Conservation (phyloP, 164 flowering plant species). For the Kingdonia uniflora region DNA sequence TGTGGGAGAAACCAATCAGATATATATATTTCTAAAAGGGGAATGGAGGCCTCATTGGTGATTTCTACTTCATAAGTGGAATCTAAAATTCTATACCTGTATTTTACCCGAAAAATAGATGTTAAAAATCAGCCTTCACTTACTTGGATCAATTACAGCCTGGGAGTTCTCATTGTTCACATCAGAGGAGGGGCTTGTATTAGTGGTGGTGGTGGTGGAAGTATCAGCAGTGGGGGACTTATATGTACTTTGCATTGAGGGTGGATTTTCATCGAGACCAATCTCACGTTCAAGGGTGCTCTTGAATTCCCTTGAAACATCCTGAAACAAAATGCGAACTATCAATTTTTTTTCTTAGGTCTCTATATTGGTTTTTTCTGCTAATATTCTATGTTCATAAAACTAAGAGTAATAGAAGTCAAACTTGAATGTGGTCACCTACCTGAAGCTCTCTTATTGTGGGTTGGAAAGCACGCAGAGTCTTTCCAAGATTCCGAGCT, state of each 20-base stretch:
- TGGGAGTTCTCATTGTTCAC: slow-evolving; percentile 17
- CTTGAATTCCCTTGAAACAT: slow-evolving; percentile 94
- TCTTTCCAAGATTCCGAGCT: slow-evolving; percentile 89
- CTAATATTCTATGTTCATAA: slow-evolving; percentile 1
- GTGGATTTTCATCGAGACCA: slow-evolving; percentile 76
- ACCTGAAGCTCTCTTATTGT: slow-evolving; percentile 97
- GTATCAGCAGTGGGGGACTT: slow-evolving; percentile 15
- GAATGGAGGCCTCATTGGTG: no score
- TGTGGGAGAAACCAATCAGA: no score
- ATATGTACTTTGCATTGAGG: slow-evolving; percentile 23
- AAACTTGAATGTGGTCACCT: slow-evolving; percentile 5
- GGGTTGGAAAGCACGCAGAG: slow-evolving; percentile 88
- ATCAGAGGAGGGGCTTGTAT: background rate
- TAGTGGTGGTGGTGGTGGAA: background rate
- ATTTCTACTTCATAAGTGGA: no score
- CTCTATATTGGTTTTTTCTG: background rate
- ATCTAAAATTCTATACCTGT: no score
- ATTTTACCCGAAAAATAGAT: no score
- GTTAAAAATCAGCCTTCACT: slow-evolving; percentile 14
- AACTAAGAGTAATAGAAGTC: background rate
- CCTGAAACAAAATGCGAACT: slow-evolving; percentile 31
- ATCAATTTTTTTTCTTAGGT: background rate
- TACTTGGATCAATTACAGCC: slow-evolving; percentile 37
- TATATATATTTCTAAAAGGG: no score
- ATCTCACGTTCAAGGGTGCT: slow-evolving; percentile 88